Conservation (phyloP, 192 early-diverging fungal species). For the Phycomyces blakesleeanus region DNA sequence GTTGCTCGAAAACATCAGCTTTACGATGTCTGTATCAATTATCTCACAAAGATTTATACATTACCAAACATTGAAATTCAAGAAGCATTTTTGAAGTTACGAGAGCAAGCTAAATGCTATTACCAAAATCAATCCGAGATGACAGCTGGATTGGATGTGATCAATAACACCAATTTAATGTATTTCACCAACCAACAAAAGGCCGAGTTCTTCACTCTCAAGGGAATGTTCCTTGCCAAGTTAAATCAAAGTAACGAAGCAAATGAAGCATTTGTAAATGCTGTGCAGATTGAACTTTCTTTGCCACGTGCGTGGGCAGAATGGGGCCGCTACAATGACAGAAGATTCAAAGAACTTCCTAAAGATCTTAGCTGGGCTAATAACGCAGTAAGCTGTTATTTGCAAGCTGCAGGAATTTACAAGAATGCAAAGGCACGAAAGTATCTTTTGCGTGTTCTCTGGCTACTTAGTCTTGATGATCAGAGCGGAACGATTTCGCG, state of each 20-base stretch:
- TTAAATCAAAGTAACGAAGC: slow-evolving; percentile 83
- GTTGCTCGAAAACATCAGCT: slow-evolving; percentile 94
- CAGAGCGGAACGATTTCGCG: slow-evolving; percentile 66
- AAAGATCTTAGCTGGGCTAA: slow-evolving; percentile 76
- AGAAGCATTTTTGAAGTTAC: slow-evolving; percentile 94
- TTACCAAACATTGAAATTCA: slow-evolving; percentile 99
- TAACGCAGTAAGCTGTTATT: slow-evolving; percentile 92
- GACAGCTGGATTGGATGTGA: slow-evolving; percentile 90
- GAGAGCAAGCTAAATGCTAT: slow-evolving; percentile 98
- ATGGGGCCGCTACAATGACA: slow-evolving; percentile 95
- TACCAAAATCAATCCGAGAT: slow-evolving; percentile 87
- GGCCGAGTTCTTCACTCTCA: slow-evolving; percentile 96
- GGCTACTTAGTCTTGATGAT: slow-evolving; percentile 91
- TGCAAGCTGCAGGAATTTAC: slow-evolving; percentile 89
- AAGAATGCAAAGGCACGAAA: slow-evolving; percentile 85
- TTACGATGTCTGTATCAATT: slow-evolving; percentile 88
- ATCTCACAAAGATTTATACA: slow-evolving; percentile 95
- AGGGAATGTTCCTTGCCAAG: slow-evolving; percentile 92
- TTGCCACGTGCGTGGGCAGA: slow-evolving; percentile 96
- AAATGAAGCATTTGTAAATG: slow-evolving; percentile 83
- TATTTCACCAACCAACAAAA: slow-evolving; percentile 92
- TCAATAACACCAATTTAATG: slow-evolving; percentile 98
- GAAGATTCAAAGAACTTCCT: slow-evolving; percentile 81
- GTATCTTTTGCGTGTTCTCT: slow-evolving; percentile 88
- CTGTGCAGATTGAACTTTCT: slow-evolving; percentile 83